Percentiles rank a stretch among this genome's conserved stretches.
Evolutionary conservation across 1,284 basidiomycete species (phyloP).

Genomic region (Cutaneotrichosporon dermatis): DNA sequence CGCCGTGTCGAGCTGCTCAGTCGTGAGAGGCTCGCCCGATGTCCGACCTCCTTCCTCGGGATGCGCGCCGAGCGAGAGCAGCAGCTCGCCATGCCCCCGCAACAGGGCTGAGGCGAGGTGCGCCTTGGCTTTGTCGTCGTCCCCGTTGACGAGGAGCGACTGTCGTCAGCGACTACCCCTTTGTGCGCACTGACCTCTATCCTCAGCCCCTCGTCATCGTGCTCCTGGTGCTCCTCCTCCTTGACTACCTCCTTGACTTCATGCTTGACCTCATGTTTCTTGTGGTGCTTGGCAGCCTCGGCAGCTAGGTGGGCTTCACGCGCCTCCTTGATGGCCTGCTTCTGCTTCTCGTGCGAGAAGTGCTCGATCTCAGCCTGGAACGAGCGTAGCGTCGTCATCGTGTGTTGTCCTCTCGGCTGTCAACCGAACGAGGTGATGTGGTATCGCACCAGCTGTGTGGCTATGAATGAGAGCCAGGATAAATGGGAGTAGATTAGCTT

Average conservation of each 20-base stretch:
- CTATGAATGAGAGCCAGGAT: not conserved
- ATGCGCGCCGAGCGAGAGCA: slow-evolving; percentile 42
- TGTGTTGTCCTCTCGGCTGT: not conserved
- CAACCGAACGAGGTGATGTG: not conserved
- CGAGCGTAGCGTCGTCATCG: slow-evolving; percentile 45
- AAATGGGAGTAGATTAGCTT: no score
- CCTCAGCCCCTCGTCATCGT: slow-evolving; percentile 21
- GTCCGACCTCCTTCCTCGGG: slow-evolving; percentile 17
- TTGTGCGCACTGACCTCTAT: slow-evolving; percentile 31
- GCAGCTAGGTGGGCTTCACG: slow-evolving; percentile 39
- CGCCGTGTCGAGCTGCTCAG: slow-evolving; percentile 24
- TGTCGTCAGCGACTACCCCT: slow-evolving; percentile 11
- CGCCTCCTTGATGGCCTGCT: slow-evolving; percentile 36
- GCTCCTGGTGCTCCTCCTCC: slow-evolving; percentile 28
- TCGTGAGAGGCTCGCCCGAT: slow-evolving; percentile 13
- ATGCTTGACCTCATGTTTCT: slow-evolving; percentile 25
- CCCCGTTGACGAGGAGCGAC: slow-evolving; percentile 30
- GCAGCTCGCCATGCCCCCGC: slow-evolving; percentile 42
- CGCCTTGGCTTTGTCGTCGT: slow-evolving; percentile 33
- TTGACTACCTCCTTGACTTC: slow-evolving; percentile 17
- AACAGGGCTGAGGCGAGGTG: slow-evolving; percentile 35
- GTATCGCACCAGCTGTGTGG: not conserved
- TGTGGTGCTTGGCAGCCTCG: slow-evolving; percentile 38
- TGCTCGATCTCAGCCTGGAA: slow-evolving; percentile 48
- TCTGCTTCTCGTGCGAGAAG: slow-evolving; percentile 43